phyloP scores from a whole-genome alignment of 2,329 filamentous ascomycete genomes.

The Fusarium concolor region DNA sequence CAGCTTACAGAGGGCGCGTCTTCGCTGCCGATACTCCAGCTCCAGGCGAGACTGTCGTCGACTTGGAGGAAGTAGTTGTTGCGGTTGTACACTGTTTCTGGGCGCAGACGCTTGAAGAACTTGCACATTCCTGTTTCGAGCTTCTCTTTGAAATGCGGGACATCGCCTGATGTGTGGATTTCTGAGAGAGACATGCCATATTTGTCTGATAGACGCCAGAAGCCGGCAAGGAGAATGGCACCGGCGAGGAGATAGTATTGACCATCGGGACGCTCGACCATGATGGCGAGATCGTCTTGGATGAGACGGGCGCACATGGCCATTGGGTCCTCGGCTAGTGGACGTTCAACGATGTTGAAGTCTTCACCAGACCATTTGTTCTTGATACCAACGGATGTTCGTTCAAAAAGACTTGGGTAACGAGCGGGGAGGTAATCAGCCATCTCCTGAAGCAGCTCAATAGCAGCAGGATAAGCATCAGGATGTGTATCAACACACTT shows the following conservation, averaged over 20 bases:
- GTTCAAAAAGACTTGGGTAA: conserved; percentile 77
- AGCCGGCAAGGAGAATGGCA: conserved; percentile 80
- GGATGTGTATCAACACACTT: conserved; percentile 78
- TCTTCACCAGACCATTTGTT: conserved; percentile 78
- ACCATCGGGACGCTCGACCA: conserved; percentile 81
- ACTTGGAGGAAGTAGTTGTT: conserved; percentile 94
- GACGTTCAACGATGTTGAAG: conserved; percentile 74
- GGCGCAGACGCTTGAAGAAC: conserved; percentile 79
- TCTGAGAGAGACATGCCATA: conserved; percentile 81
- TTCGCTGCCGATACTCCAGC: conserved; percentile 78
- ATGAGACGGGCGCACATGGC: conserved; percentile 76
- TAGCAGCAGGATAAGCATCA: conserved; percentile 75
- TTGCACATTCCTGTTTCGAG: conserved; percentile 83
- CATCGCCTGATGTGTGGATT: conserved; percentile 82
- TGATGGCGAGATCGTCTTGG: conserved; percentile 86
- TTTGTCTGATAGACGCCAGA: conserved; percentile 87
- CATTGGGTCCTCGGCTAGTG: conserved; percentile 82
- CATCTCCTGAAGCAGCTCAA: conserved; percentile 82
- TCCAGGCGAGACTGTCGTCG: conserved; percentile 82
- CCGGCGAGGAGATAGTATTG: conserved; percentile 86
- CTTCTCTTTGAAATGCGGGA: conserved; percentile 77
- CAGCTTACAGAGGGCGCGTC: conserved; percentile 74
- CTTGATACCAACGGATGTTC: conserved; percentile 72
- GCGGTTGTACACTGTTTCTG: conserved; percentile 71
- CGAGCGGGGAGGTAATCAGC: conserved; percentile 76